These are phyloP conservation scores for Cryphonectria nitschkei DNA, from an alignment of 2,329 filamentous ascomycete genomes.

Conservation along the genomic window DNA sequence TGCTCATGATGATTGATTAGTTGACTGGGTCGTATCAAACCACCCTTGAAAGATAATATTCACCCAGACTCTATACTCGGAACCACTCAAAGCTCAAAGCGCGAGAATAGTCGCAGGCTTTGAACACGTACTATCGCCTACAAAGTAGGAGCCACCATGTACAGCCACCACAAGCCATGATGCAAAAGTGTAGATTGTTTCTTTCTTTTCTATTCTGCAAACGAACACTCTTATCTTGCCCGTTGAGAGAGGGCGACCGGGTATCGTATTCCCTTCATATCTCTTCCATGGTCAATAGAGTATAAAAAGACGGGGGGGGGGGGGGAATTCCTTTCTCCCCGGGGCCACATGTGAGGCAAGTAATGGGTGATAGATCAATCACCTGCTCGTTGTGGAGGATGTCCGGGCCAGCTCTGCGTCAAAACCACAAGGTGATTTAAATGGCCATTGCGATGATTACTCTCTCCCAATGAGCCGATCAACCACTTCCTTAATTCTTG, in stretches of 20 bases:
- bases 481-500: background rate
- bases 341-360: background rate
- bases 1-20: background rate
- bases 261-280: background rate
- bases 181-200: background rate
- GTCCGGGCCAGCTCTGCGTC: background rate
- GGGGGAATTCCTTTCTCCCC: background rate
- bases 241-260: too few relatives aligned
- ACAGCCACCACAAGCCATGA: background rate
- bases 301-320: too few relatives aligned
- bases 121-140: background rate
- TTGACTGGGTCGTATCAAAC: background rate
- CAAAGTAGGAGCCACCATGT: background rate
- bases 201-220: background rate
- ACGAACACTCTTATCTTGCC: too few relatives aligned
- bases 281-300: background rate
- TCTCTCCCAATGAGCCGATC: background rate
- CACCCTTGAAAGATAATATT: background rate
- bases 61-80: background rate
- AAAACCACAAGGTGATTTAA: background rate
- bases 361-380: background rate
- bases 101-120: background rate
- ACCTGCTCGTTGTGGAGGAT: background rate
- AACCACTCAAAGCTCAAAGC: background rate
- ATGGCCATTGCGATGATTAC: too few relatives aligned